These are phyloP conservation scores for Nannizzia gypsea DNA, from an alignment of 2,329 filamentous ascomycete species.

Conservation along the genomic window DNA sequence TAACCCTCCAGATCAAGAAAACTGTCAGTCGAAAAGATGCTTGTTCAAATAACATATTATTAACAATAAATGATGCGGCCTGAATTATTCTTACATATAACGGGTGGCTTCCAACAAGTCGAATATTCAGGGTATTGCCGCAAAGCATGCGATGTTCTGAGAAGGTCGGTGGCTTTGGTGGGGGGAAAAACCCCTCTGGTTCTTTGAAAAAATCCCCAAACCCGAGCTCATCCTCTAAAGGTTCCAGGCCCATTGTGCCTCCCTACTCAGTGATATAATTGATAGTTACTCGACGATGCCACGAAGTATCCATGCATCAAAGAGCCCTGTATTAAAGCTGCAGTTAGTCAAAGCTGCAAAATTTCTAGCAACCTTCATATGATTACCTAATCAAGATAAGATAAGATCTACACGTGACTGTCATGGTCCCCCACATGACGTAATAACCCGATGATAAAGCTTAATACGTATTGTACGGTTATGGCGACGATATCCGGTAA, in stretches of 20 bases:
- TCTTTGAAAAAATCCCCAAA: constrained; percentile 58
- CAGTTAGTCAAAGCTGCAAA: not conserved
- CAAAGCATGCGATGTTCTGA: constrained; percentile 58
- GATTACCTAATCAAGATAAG: not conserved
- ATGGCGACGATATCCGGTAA: not conserved
- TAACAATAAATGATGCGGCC: not conserved
- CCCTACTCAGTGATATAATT: not conserved
- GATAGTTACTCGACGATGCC: no score
- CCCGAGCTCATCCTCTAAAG: constrained; percentile 23
- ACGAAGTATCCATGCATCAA: no score
- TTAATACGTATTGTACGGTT: not conserved
- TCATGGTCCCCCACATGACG: not conserved
- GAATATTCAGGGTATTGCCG: constrained; percentile 54
- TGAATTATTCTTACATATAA: constrained; percentile 52
- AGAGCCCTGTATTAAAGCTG: no score
- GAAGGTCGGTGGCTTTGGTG: constrained; percentile 62
- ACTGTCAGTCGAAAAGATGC: constrained; percentile 15
- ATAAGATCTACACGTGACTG: not conserved
- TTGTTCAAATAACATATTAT: not conserved
- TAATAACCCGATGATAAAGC: not conserved
- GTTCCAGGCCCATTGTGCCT: not conserved
- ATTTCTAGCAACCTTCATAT: not conserved
- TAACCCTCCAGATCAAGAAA: constrained; percentile 48
- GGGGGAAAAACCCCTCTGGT: constrained; percentile 66
- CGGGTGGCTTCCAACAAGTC: constrained; percentile 76